Evolutionary conservation across 2,329 filamentous ascomycete species (phyloP).

Genomic region (Ceratocystis ficicola): DNA sequence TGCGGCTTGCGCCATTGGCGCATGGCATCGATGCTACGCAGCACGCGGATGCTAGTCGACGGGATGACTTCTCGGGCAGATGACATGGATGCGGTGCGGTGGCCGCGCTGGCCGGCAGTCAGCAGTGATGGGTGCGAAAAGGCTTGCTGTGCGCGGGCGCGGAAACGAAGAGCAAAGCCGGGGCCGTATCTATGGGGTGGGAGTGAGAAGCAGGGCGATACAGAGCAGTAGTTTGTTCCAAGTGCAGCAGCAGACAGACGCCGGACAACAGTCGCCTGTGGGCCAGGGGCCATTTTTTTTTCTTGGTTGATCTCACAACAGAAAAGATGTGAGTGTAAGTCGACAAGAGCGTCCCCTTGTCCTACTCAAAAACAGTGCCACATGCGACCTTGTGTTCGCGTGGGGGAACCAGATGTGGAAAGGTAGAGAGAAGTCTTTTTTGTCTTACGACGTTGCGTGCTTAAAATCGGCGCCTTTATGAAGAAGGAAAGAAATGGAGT

Average conservation of each 20-base stretch:
- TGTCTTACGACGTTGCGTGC: too few species aligned
- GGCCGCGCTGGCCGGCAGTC: slow-evolving; percentile 23
- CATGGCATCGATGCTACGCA: slow-evolving; percentile 61
- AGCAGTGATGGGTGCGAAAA: slow-evolving; percentile 13
- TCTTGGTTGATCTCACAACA: not conserved
- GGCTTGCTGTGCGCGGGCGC: not conserved
- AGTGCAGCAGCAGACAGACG: not conserved
- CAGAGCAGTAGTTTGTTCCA: not conserved
- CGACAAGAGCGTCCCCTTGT: too few species aligned
- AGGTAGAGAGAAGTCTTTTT: not conserved
- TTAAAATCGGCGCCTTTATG: too few species aligned
- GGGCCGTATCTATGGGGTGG: not conserved
- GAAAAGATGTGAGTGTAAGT: too few species aligned
- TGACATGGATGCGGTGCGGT: slow-evolving; percentile 23
- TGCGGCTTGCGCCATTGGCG: slow-evolving; percentile 58
- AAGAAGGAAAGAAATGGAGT: too few species aligned
- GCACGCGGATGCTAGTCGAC: slow-evolving; percentile 52
- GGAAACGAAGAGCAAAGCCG: not conserved
- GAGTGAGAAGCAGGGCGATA: not conserved
- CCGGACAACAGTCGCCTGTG: not conserved
- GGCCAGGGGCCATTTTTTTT: not conserved
- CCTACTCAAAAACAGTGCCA: too few species aligned
- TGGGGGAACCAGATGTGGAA: not conserved
- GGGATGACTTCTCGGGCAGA: slow-evolving; percentile 37
- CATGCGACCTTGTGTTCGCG: too few species aligned